Conservation (phyloP, 345 rosid species). For the Boechera retrofracta region DNA sequence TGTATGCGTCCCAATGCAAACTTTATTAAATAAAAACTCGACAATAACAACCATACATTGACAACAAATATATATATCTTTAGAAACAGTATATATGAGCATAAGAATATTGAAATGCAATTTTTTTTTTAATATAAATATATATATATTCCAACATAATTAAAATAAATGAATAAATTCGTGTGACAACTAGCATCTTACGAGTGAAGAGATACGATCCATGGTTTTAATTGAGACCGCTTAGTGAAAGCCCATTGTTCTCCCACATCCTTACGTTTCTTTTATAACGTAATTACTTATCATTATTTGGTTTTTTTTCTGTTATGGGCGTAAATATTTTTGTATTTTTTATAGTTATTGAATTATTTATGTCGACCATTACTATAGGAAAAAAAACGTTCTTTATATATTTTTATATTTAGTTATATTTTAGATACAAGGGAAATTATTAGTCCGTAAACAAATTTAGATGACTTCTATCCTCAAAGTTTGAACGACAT, state of each 20-base stretch:
- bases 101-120: constrained; percentile 16
- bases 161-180: constrained; percentile 15
- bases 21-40: constrained; percentile 9
- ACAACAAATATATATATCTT: background rate
- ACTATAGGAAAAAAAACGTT: background rate
- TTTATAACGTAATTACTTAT: constrained; percentile 1
- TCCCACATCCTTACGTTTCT: constrained; percentile 32
- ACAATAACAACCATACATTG: constrained; percentile 32
- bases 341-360: background rate
- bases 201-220: constrained; percentile 3
- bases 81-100: background rate
- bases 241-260: constrained; percentile 39
- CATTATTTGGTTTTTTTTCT: constrained; percentile 6
- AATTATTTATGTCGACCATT: constrained; percentile 18
- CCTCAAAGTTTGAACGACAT: constrained; percentile 22
- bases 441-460: constrained; percentile 22
- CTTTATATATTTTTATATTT: background rate
- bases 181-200: constrained; percentile 38
- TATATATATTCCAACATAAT: background rate
- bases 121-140: background rate
- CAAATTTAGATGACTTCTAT: constrained; percentile 37
- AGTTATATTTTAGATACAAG: constrained; percentile 7
- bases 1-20: constrained; percentile 10
- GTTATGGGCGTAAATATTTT: constrained; percentile 11
- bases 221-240: constrained; percentile 40